These are phyloP conservation scores for Trichosphaerium sp. DNA, from an alignment of 78 protist species.

Conservation along the genomic window DNA sequence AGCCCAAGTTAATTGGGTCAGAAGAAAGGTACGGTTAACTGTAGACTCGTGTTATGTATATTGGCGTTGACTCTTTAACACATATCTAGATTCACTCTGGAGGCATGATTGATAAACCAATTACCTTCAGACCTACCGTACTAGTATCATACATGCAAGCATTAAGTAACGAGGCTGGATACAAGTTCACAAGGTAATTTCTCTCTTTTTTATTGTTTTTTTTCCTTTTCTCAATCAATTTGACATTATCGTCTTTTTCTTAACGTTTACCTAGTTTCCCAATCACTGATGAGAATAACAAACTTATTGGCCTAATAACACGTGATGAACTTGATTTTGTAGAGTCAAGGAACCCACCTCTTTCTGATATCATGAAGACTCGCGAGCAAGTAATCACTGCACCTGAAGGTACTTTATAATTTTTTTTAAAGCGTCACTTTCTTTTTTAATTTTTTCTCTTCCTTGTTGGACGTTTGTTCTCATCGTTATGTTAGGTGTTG, in stretches of 20 bases:
- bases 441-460: not conserved
- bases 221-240: not conserved
- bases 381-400: conserved; percentile 26
- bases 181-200: not conserved
- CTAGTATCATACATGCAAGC: conserved; percentile 45
- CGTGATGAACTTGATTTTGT: conserved; percentile 76
- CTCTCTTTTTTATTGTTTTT: not conserved
- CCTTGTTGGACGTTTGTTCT: not conserved
- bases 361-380: conserved; percentile 67
- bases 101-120: conserved; percentile 43
- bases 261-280: conserved; percentile 85
- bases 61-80: too few relatives aligned
- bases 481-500: conserved; percentile 26
- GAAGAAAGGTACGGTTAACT: too few relatives aligned
- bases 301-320: conserved; percentile 79
- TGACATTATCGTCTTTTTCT: not conserved
- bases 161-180: conserved; percentile 23
- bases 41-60: too few relatives aligned
- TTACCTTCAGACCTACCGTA: conserved; percentile 45
- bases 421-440: not conserved
- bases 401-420: not conserved
- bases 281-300: conserved; percentile 60
- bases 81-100: too few relatives aligned
- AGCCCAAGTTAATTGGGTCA: conserved; percentile 35
- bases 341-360: conserved; percentile 15